Evolutionary conservation across 495 filamentous ascomycete species (phyloP).

Genomic region (Arthonia radiata): DNA sequence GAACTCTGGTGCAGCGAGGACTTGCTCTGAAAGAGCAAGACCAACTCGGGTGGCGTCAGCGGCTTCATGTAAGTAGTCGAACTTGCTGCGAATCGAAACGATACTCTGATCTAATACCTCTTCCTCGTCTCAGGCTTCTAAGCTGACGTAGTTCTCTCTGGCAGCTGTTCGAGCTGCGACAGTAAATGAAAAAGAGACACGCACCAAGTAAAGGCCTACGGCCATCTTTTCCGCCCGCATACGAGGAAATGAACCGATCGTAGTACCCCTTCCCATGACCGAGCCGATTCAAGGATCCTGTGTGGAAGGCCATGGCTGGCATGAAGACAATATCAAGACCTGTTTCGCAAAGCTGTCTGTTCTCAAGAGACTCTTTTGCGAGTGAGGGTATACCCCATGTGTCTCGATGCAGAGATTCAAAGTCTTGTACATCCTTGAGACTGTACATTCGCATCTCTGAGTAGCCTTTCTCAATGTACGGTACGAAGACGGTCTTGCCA

Average conservation of each 20-base stretch:
- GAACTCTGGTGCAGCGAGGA: slow-evolving; percentile 31
- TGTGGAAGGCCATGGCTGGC: slow-evolving; percentile 85
- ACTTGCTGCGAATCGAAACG: no score
- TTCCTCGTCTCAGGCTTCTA: no score
- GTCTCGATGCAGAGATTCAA: slow-evolving; percentile 46
- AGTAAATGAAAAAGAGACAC: no score
- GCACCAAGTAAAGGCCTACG: no score
- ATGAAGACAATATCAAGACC: slow-evolving; percentile 69
- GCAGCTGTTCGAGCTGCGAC: no score
- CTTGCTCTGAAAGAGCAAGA: slow-evolving; percentile 68
- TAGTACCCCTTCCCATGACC: slow-evolving; percentile 96
- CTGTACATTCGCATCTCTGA: slow-evolving; percentile 81
- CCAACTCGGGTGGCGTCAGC: no score
- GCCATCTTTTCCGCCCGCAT: no score
- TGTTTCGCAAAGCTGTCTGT: slow-evolving; percentile 36
- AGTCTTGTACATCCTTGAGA: slow-evolving; percentile 46
- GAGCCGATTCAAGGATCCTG: slow-evolving; percentile 42
- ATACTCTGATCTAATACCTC: no score
- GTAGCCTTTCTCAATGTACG: slow-evolving; percentile 42
- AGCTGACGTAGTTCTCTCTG: no score
- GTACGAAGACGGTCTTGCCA: slow-evolving; percentile 75
- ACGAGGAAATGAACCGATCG: slow-evolving; percentile 68
- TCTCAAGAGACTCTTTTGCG: slow-evolving; percentile 28
- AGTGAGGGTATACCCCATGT: slow-evolving; percentile 83
- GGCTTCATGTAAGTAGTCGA: no score